phyloP scores from a whole-genome alignment of 257 asterid species.

The Solanum chilense region DNA sequence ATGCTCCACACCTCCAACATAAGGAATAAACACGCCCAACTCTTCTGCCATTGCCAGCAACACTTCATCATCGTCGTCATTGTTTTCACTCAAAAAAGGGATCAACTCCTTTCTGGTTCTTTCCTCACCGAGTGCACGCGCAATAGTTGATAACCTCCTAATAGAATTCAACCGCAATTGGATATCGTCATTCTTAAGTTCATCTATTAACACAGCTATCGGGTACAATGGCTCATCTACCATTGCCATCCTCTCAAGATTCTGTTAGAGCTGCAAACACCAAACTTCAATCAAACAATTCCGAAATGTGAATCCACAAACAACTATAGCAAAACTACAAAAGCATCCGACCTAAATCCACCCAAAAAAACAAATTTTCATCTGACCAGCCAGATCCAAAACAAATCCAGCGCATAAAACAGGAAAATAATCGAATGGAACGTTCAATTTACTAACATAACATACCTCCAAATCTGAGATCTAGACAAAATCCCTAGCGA shows the following conservation, averaged over 20 bases:
- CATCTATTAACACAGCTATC: conserved; percentile 88
- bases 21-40: conserved; percentile 86
- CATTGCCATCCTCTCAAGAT: conserved; percentile 47
- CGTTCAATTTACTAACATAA: background rate
- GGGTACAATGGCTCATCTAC: conserved; percentile 94
- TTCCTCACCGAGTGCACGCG: conserved; percentile 97
- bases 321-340: background rate
- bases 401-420: background rate
- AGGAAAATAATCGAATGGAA: background rate
- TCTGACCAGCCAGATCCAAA: background rate
- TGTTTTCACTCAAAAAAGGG: conserved; percentile 83
- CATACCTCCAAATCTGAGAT: background rate
- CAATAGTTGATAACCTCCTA: conserved; percentile 81
- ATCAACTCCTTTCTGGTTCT: conserved; percentile 82
- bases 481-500: background rate
- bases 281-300: background rate
- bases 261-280: conserved; percentile 5
- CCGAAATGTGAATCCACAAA: background rate
- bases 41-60: conserved; percentile 95
- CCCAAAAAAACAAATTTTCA: background rate
- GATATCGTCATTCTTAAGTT: conserved; percentile 87
- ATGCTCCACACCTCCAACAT: conserved; percentile 90
- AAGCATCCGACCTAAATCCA: background rate
- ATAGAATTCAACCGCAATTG: conserved; percentile 76
- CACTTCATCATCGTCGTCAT: conserved; percentile 93